phyloP scores from a whole-genome alignment of 441 rosid species.

The Kokia cookei region DNA sequence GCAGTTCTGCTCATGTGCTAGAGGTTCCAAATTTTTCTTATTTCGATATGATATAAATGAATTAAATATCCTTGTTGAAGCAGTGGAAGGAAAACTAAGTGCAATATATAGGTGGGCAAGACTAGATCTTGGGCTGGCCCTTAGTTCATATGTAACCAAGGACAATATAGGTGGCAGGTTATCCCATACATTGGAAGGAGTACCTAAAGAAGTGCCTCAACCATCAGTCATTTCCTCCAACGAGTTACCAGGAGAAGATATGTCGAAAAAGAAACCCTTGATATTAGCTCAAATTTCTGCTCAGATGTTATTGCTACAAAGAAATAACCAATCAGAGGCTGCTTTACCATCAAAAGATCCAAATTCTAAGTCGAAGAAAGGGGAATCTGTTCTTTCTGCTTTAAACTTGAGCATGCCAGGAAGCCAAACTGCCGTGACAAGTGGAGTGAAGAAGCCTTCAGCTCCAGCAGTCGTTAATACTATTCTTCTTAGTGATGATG shows the following conservation, averaged over 20 bases:
- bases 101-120: constrained; percentile 97
- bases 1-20: constrained; percentile 76
- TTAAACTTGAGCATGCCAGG: constrained; percentile 25
- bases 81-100: constrained; percentile 94
- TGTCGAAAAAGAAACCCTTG: constrained; percentile 19
- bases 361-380: constrained; percentile 19
- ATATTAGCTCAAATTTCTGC: constrained; percentile 17
- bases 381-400: constrained; percentile 15
- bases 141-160: constrained; percentile 48
- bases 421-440: constrained; percentile 12
- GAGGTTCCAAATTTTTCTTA: constrained; percentile 67
- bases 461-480: constrained; percentile 32
- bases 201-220: constrained; percentile 31
- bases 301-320: constrained; percentile 21
- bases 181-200: constrained; percentile 32
- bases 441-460: constrained; percentile 31
- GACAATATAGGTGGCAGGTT: constrained; percentile 36
- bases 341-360: constrained; percentile 24
- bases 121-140: constrained; percentile 89
- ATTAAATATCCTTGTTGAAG: constrained; percentile 85
- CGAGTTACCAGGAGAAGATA: constrained; percentile 33
- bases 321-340: constrained; percentile 27
- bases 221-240: constrained; percentile 23
- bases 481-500: constrained; percentile 90
- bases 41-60: constrained; percentile 85